These are phyloP conservation scores for Botrytis squamosa DNA, from an alignment of 2,329 filamentous ascomycete genomes.

Conservation along the genomic window DNA sequence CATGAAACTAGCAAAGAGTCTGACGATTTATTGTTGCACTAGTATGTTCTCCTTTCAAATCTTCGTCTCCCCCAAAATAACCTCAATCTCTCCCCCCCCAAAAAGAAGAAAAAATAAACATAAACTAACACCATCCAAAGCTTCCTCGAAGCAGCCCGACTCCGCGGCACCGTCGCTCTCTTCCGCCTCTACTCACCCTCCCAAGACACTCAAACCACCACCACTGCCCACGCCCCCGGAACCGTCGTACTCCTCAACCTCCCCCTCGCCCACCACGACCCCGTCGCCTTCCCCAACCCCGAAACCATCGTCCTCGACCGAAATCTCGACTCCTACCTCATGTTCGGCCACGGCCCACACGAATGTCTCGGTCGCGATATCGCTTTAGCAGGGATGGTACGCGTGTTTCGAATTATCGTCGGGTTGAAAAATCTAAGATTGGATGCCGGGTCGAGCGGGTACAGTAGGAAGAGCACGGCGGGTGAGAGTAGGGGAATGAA, in stretches of 20 bases:
- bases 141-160: conserved; percentile 67
- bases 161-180: conserved; percentile 61
- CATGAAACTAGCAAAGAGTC: conserved; percentile 53
- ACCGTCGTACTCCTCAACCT: conserved; percentile 65
- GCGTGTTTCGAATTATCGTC: conserved; percentile 35
- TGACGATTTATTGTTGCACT: conserved; percentile 65
- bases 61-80: neutral
- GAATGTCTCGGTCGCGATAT: conserved; percentile 63
- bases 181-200: conserved; percentile 46
- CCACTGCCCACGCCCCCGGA: conserved; percentile 52
- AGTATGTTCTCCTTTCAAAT: conserved; percentile 26
- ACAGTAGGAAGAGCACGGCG: conserved; percentile 39
- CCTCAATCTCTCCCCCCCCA: too few species aligned
- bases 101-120: neutral
- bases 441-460: conserved; percentile 39
- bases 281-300: conserved; percentile 58
- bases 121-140: conserved; percentile 37
- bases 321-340: conserved; percentile 61
- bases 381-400: conserved; percentile 60
- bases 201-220: conserved; percentile 34
- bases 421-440: conserved; percentile 30
- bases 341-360: conserved; percentile 62
- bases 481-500: conserved; percentile 30
- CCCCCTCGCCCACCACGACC: conserved; percentile 54
- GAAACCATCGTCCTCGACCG: conserved; percentile 60